These are phyloP conservation scores for Lactarius trivialis DNA, from an alignment of 768 basidiomycete species.

Conservation along the genomic window DNA sequence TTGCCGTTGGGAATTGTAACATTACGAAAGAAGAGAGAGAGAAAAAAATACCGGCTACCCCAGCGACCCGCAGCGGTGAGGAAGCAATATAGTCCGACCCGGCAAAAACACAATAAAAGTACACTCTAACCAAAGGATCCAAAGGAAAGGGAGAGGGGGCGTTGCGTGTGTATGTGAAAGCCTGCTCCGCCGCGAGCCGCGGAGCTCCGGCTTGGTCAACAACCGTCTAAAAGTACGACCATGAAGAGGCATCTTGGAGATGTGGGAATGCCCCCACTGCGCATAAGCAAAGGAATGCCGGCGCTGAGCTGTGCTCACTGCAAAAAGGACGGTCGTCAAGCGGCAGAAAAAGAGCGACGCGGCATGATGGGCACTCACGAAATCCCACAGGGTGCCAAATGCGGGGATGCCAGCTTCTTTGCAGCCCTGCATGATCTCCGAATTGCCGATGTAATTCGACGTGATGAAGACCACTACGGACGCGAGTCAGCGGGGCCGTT, in stretches of 20 bases:
- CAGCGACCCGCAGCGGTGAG: background rate
- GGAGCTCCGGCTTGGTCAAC: background rate
- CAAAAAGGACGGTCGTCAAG: background rate
- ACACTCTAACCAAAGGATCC: background rate
- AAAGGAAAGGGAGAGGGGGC: background rate
- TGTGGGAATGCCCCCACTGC: background rate
- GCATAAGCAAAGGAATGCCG: background rate
- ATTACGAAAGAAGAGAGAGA: background rate
- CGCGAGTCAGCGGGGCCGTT: background rate
- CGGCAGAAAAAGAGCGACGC: background rate
- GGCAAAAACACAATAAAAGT: background rate
- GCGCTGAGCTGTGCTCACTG: conserved; percentile 4
- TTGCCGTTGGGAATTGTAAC: no score
- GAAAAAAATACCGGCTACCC: background rate
- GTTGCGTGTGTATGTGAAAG: background rate
- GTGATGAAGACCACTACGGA: conserved; percentile 38
- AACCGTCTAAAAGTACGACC: background rate
- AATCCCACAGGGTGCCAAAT: conserved; percentile 32
- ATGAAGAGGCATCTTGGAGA: no score
- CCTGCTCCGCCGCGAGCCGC: background rate
- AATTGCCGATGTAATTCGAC: conserved; percentile 37
- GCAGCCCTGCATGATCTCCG: conserved; percentile 38
- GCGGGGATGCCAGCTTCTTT: conserved; percentile 33
- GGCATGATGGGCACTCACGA: conserved; percentile 7
- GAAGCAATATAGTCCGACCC: background rate